Evolutionary conservation across 176 grass and related monocot genomes (phyloP).

Genomic region (Zoysia pacifica): DNA sequence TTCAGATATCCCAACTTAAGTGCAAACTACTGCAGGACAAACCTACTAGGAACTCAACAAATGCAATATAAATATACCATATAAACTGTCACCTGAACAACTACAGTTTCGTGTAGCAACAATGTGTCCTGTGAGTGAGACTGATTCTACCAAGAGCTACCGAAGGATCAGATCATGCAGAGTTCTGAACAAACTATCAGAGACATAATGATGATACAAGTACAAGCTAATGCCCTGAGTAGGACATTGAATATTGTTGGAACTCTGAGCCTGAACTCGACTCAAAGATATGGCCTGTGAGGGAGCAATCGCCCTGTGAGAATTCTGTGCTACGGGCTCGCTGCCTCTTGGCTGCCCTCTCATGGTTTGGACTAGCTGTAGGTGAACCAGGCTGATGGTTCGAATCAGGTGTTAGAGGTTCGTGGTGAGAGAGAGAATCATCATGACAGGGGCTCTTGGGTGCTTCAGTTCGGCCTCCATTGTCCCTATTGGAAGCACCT

Average conservation of each 20-base stretch:
- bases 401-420: conserved; percentile 85
- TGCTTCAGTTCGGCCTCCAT: conserved; percentile 33
- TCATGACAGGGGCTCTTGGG: conserved; percentile 58
- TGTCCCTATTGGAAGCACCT: conserved; percentile 44
- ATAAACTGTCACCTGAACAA: conserved; percentile 39
- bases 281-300: neutral
- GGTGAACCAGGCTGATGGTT: conserved; percentile 61
- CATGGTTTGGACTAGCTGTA: conserved; percentile 51
- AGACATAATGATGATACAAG: neutral
- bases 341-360: conserved; percentile 37
- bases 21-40: conserved; percentile 29
- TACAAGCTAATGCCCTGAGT: neutral
- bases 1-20: conserved; percentile 20
- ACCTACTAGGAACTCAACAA: conserved; percentile 38
- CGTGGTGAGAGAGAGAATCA: conserved; percentile 41
- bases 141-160: conserved; percentile 33
- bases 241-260: neutral
- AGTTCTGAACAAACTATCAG: neutral
- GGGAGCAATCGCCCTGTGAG: neutral
- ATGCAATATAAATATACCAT: conserved; percentile 29
- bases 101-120: conserved; percentile 45
- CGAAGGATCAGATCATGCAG: conserved; percentile 25
- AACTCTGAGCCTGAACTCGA: neutral
- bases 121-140: conserved; percentile 4
- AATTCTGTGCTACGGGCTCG: neutral